Conservation (phyloP, 1,284 basidiomycete genomes). For the Peniophora sp. region DNA sequence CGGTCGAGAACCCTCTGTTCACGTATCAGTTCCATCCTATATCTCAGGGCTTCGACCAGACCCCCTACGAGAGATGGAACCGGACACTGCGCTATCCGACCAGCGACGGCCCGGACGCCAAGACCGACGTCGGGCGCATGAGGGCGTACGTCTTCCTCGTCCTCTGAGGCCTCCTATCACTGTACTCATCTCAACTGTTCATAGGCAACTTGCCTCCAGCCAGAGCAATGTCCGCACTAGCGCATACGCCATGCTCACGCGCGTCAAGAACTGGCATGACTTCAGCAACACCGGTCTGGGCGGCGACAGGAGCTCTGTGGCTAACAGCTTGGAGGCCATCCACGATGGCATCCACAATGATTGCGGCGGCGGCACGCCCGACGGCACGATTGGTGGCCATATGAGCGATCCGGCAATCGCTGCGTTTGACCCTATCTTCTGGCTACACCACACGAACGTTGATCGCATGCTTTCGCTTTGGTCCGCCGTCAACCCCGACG, state of each 20-base stretch:
- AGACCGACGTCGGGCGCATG: background rate
- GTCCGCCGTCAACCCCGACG: background rate
- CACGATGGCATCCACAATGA: conserved; percentile 6
- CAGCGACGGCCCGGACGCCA: background rate
- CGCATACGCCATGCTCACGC: background rate
- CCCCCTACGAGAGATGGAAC: conserved; percentile 3
- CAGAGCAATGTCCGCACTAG: background rate
- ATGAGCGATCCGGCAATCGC: conserved; percentile 2
- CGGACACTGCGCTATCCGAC: conserved; percentile 3
- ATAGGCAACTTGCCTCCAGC: background rate
- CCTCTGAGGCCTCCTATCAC: background rate
- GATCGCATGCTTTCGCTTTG: background rate
- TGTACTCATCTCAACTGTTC: background rate
- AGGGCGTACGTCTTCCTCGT: background rate
- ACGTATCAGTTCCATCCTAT: conserved; percentile 31
- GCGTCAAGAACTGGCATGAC: background rate
- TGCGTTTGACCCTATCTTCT: background rate
- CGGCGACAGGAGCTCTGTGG: background rate
- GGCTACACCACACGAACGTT: background rate
- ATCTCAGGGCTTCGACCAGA: background rate
- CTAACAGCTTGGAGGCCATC: conserved; percentile 5
- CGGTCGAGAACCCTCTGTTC: conserved; percentile 34
- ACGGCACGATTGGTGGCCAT: conserved; percentile 2
- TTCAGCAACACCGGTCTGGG: background rate
- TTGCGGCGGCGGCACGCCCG: background rate